Evolutionary conservation across 2,329 filamentous ascomycete genomes (phyloP).

Genomic region (Monosporascus sp.): DNA sequence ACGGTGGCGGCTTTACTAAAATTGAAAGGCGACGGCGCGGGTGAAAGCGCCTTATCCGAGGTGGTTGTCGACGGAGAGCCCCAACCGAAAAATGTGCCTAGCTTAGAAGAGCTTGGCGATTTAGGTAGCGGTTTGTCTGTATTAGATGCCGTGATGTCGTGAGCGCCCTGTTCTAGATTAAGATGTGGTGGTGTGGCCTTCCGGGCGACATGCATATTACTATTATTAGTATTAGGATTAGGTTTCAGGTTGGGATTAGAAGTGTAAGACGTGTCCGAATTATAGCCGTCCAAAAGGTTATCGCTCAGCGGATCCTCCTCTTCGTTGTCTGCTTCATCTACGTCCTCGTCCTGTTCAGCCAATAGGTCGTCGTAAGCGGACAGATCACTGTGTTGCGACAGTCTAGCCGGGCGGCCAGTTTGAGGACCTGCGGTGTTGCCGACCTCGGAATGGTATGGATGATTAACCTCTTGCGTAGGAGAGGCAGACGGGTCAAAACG

Average conservation of each 20-base stretch:
- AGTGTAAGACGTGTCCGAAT: conserved; percentile 27
- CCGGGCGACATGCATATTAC: conserved; percentile 37
- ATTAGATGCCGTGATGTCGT: conserved; percentile 31
- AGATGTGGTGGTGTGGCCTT: conserved; percentile 50
- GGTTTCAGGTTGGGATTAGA: conserved; percentile 25
- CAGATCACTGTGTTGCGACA: conserved; percentile 40
- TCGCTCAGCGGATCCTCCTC: conserved; percentile 30
- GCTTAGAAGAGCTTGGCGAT: conserved; percentile 45
- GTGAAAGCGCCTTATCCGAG: conserved; percentile 42
- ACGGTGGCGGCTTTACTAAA: conserved; percentile 35
- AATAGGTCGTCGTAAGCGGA: conserved; percentile 35
- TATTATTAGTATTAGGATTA: conserved; percentile 33
- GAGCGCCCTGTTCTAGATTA: conserved; percentile 36
- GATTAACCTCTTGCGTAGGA: conserved; percentile 23
- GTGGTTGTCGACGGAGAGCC: conserved; percentile 44
- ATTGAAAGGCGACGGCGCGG: conserved; percentile 44
- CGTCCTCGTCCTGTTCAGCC: conserved; percentile 13
- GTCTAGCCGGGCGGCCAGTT: conserved; percentile 36
- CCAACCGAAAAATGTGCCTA: conserved; percentile 52
- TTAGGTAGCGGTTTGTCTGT: conserved; percentile 51
- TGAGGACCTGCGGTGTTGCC: conserved; percentile 38
- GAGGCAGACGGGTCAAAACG: conserved; percentile 16
- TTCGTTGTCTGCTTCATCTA: conserved; percentile 24
- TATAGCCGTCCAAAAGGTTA: conserved; percentile 27
- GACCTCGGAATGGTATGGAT: conserved; percentile 19